phyloP scores from a whole-genome alignment of 441 rosid genomes.

The Arabidopsis lyrata region DNA sequence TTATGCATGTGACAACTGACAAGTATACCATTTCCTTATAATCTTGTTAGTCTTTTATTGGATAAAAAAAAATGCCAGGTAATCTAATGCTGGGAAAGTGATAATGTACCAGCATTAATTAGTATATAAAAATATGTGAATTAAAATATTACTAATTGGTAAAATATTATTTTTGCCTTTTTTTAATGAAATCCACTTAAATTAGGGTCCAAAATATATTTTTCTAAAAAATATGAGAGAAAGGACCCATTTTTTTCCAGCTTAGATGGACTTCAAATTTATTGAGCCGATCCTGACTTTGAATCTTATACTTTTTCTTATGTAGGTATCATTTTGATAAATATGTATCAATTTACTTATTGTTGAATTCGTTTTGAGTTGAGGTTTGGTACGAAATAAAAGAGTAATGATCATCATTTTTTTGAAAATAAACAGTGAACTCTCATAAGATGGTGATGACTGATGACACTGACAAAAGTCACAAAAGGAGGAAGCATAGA shows the following conservation, averaged over 20 bases:
- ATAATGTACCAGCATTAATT: neutral
- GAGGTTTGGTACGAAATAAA: neutral
- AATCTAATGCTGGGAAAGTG: neutral
- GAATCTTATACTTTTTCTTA: neutral
- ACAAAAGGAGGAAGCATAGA: no score
- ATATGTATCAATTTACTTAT: neutral
- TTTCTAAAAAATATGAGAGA: no score
- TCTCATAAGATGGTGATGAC: neutral
- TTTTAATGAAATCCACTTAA: no score
- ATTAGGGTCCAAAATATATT: no score
- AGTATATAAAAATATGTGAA: neutral
- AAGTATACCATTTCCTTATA: neutral
- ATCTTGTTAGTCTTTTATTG: neutral
- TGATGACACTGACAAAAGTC: no score
- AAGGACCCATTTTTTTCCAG: no score
- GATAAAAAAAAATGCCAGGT: neutral
- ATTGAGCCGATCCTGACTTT: neutral
- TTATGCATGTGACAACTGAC: slow-evolving; percentile 26
- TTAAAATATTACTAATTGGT: no score
- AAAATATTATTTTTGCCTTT: no score
- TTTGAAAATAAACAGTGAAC: neutral
- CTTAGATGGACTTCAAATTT: no score
- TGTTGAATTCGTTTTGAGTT: neutral
- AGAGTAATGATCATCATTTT: neutral
- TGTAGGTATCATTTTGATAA: neutral